phyloP scores from a whole-genome alignment of 768 basidiomycete species.

The Podaxis sp. region DNA sequence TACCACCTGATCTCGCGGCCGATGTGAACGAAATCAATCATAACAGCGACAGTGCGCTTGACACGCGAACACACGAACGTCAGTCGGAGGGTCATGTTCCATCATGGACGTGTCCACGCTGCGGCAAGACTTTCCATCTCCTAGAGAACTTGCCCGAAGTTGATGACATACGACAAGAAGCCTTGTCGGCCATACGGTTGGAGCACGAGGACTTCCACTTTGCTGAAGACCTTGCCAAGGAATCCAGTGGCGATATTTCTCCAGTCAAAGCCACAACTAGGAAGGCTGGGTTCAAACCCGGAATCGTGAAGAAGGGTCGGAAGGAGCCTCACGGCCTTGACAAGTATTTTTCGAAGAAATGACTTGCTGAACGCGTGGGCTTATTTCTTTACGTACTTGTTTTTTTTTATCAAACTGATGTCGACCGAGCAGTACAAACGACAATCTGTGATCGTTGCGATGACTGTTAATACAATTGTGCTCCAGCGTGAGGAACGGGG shows the following conservation, averaged over 20 bases:
- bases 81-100: slow-evolving; percentile 2
- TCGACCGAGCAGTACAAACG: background rate
- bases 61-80: slow-evolving; percentile 11
- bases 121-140: slow-evolving; percentile 45
- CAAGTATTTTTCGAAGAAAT: slow-evolving; percentile 36
- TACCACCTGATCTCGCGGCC: background rate
- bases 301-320: slow-evolving; percentile 25
- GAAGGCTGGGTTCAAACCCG: slow-evolving; percentile 16
- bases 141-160: slow-evolving; percentile 18
- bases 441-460: slow-evolving; percentile 3
- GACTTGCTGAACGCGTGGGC: slow-evolving; percentile 12
- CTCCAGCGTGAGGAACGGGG: background rate
- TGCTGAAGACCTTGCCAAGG: slow-evolving; percentile 70
- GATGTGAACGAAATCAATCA: background rate
- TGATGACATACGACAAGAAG: slow-evolving; percentile 32
- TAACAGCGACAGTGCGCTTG: background rate
- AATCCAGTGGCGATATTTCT: slow-evolving; percentile 24
- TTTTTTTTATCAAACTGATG: background rate
- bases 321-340: slow-evolving; percentile 36
- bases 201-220: slow-evolving; percentile 93
- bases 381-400: background rate
- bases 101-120: slow-evolving; percentile 60
- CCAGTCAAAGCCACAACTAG: slow-evolving; percentile 15
- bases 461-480: background rate
- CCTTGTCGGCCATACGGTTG: slow-evolving; percentile 41